Base-by-base conservation (phyloP, 176 grass and related monocot species). In the Triticum urartu region DNA sequence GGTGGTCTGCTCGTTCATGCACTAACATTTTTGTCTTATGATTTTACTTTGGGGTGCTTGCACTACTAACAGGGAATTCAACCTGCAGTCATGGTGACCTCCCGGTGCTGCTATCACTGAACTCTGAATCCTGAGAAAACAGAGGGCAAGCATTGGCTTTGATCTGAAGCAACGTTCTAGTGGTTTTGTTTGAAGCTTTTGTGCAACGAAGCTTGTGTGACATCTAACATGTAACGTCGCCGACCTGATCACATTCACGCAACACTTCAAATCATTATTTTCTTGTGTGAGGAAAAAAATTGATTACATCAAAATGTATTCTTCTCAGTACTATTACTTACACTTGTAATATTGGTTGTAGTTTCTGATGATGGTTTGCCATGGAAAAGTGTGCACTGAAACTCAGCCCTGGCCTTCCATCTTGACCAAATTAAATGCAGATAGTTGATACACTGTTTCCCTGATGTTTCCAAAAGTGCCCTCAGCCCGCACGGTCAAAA, bases 361-460 rank as follows among this genome's bases (percentile, higher is more conserved):
- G 17, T 77, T 35, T 69, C 68, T 56, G 52, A 56, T 56, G 15
- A 56, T 14, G 48, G 48, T 50, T 50, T 50, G 48, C 47, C 59
- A 26, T 82, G 35, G 1, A 52, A 54, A 66, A 39, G 10, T 76
- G 35, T 78, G 52, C 18, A 67, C 32, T 42, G 64, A 68, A 45
- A 32, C 54, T 83, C 86, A 83, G 35, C 26, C 65, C 45, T 45
- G 56, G 77, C 70, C 20, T 70, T 42, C 82, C 48, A 62, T 40
- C 50, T 81, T 70, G 79, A 86, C 52, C 63, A 83, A 83, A 79
- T 86, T 50, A 83, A 83, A 79, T 86, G 42, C 54, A 18, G n/a
- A 20, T 33, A 18, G 28, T 56, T 42, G 66, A 22, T 54, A 33
- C n/a, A 71, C 20, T 77, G 17, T 54, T 36, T 64, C 15, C 3